Evolutionary conservation across 768 basidiomycete genomes (phyloP), one percentile per base, ranked within the genome.

Genomic region (Naganishia vaughanmartiniae): DNA sequence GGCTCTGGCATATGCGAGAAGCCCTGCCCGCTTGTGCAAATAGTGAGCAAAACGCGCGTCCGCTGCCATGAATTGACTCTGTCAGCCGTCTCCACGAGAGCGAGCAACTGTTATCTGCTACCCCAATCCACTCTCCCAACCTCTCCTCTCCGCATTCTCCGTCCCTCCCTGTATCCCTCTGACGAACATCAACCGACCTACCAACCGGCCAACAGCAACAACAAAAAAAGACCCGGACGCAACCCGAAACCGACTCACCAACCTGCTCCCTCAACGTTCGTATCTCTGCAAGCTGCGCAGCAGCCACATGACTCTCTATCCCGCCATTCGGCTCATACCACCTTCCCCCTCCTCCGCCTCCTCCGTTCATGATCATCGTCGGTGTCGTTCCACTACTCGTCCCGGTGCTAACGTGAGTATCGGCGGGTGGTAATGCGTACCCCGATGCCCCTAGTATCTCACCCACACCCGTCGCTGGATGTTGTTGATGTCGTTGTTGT

Each of bases 281-380:
- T 42, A 63, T 63, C 60, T 63, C 60, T 14, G 60, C 60, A 34
- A 63, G 24, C 30, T 63, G 60, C 39, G 60, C 60, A 39, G 60
- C 60, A 19, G 42, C 60, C 26, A 63, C 60, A 19, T 42, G n/a
- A n/a, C 39, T 42, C 60, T 36, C 60, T 17, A 46, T 63, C 6
- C 60, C 60, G n/a, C 60, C 60, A 34, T 63, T 45, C 31, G 60
- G 60, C 60, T 63, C 60, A 34, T 63, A 63, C 60, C 60, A 63
- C 19, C 60, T 42, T 21, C 48, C 48, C 24, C n/a, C n/a, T n/a
- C n/a, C n/a, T n/a, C n/a, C n/a, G n/a, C n/a, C n/a, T n/a, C n/a
- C n/a, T n/a, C n/a, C n/a, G n/a, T n/a, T n/a, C n/a, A 12, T 51
- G 21, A 26, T 51, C 48, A 14, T 51, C 48, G 48, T 51, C 2